Evolutionary conservation across 2,329 filamentous ascomycete genomes (phyloP).

Genomic region (Onygenales sp.): DNA sequence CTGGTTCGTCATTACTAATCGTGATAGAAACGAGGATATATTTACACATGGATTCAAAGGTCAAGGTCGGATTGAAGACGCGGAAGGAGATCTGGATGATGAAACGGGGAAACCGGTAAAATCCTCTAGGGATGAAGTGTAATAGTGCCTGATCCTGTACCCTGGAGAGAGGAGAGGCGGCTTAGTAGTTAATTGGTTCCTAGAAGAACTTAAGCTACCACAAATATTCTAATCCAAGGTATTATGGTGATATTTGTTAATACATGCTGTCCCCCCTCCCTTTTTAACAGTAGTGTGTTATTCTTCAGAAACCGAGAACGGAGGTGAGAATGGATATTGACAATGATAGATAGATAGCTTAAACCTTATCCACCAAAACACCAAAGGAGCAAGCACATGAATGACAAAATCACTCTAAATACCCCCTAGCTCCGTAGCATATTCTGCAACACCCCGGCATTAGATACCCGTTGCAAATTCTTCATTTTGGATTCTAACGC

Average conservation of each 20-base stretch:
- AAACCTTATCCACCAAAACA: no score
- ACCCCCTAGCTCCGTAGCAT: neutral
- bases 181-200: no score
- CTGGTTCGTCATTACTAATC: neutral
- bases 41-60: neutral
- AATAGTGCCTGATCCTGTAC: neutral
- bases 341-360: no score
- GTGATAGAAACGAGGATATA: neutral
- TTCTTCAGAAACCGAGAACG: no score
- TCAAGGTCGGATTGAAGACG: neutral
- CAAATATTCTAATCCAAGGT: no score
- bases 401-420: neutral
- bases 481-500: slow-evolving; percentile 27
- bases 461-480: slow-evolving; percentile 20
- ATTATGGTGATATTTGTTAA: no score
- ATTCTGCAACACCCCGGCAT: slow-evolving; percentile 1
- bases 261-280: no score
- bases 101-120: neutral
- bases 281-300: no score
- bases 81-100: neutral
- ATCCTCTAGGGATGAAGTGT: neutral
- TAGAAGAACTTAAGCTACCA: no score
- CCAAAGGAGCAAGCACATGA: no score
- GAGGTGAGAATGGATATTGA: no score
- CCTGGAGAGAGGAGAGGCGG: no score